Conservation (phyloP, 2,329 filamentous ascomycete species). For the Colletotrichum theobromicola region DNA sequence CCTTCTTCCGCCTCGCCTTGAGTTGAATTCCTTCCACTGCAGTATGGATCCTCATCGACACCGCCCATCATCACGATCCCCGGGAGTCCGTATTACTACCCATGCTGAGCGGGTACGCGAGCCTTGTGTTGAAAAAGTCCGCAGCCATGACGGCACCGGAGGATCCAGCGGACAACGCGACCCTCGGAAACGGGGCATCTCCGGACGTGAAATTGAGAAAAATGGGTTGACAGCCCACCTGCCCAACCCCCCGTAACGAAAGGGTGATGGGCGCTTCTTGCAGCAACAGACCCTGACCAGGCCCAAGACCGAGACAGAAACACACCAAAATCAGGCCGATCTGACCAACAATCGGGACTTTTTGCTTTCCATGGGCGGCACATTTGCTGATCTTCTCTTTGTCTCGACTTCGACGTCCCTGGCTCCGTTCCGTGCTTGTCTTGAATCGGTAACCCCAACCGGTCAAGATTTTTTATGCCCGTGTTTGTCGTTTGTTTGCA, state of each 20-base stretch:
- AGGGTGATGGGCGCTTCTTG: background rate
- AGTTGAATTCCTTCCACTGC: background rate
- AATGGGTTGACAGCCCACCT: background rate
- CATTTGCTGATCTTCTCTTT: constrained; percentile 12
- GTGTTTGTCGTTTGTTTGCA: background rate
- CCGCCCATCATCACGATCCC: background rate
- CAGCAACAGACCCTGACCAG: background rate
- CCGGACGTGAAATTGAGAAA: background rate
- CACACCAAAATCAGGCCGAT: background rate
- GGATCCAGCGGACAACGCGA: background rate
- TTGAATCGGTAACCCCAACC: background rate
- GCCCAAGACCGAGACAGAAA: background rate
- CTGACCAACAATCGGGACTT: background rate
- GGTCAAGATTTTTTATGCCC: background rate
- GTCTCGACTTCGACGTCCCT: constrained; percentile 6
- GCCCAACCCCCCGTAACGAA: background rate
- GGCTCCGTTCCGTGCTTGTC: background rate
- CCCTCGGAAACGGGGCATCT: background rate
- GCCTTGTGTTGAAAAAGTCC: background rate
- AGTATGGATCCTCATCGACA: background rate
- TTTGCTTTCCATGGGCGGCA: background rate
- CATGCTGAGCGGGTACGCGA: background rate
- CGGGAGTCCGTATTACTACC: background rate
- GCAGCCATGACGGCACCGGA: constrained; percentile 5
- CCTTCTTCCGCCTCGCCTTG: background rate